A percentile compares a stretch with the other conserved stretches of the same genome.
These are phyloP conservation scores for apple (Malus domestica) DNA, from an alignment of 306 rosid species.

Conservation along the genomic window ASM211411v1 NC_041792.1:3816501-3817000, in stretches of 20 bases:
- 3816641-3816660: neutral
- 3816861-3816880: neutral
- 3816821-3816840: neutral
- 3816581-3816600: neutral
- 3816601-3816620: neutral
- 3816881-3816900: neutral
- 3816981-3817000: neutral
- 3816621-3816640: neutral
- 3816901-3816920: neutral
- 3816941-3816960: neutral
- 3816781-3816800: neutral
- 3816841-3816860: neutral
- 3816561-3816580: neutral
- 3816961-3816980: neutral
- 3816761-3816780: conserved; percentile 5
- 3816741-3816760: neutral
- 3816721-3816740: neutral
- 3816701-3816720: conserved; percentile 12
- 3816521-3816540: neutral
- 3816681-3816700: neutral
- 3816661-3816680: neutral
- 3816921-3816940: neutral
- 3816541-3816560: neutral
- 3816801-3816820: neutral
- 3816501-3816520: neutral